Conservation (phyloP, 2,329 filamentous ascomycete genomes). For the Aspergillus spinulosporus region DNA sequence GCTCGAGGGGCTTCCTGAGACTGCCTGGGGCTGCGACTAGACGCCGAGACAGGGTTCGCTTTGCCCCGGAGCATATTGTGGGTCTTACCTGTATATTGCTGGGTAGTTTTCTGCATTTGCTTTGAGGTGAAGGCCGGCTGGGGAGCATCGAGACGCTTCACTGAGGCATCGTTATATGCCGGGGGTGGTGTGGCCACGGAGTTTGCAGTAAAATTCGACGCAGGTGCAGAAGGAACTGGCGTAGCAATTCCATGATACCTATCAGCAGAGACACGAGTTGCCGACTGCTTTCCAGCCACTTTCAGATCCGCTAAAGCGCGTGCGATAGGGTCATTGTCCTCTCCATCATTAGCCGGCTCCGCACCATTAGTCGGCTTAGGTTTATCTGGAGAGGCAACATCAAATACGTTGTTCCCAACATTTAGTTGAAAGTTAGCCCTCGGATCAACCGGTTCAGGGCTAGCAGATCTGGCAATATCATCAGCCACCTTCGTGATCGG, state of each 20-base stretch:
- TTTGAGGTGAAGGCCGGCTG: slow-evolving; percentile 88
- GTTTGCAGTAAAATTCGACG: slow-evolving; percentile 36
- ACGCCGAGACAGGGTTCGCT: slow-evolving; percentile 54
- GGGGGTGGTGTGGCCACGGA: slow-evolving; percentile 70
- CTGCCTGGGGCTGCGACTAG: slow-evolving; percentile 57
- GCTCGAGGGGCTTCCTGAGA: slow-evolving; percentile 48
- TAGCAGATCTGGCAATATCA: slow-evolving; percentile 46
- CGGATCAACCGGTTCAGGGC: slow-evolving; percentile 85
- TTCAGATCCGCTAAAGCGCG: slow-evolving; percentile 90
- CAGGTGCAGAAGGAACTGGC: slow-evolving; percentile 59
- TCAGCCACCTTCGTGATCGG: slow-evolving; percentile 14
- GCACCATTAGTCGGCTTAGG: slow-evolving; percentile 48
- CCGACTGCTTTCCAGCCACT: slow-evolving; percentile 77
- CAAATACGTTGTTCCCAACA: slow-evolving; percentile 92
- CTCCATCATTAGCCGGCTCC: slow-evolving; percentile 45
- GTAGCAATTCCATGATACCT: slow-evolving; percentile 91
- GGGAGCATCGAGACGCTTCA: slow-evolving; percentile 81
- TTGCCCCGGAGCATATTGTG: slow-evolving; percentile 68
- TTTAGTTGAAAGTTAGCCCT: slow-evolving; percentile 91
- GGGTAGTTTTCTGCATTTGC: slow-evolving; percentile 92
- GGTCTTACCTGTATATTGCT: slow-evolving; percentile 82
- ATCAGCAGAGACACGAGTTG: slow-evolving; percentile 86
- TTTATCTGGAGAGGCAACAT: slow-evolving; percentile 77
- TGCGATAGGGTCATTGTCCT: slow-evolving; percentile 83
- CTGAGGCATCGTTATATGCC: slow-evolving; percentile 72